Evolutionary conservation across 306 rosid species (phyloP).

Genomic region (Prunus davidiana): DNA sequence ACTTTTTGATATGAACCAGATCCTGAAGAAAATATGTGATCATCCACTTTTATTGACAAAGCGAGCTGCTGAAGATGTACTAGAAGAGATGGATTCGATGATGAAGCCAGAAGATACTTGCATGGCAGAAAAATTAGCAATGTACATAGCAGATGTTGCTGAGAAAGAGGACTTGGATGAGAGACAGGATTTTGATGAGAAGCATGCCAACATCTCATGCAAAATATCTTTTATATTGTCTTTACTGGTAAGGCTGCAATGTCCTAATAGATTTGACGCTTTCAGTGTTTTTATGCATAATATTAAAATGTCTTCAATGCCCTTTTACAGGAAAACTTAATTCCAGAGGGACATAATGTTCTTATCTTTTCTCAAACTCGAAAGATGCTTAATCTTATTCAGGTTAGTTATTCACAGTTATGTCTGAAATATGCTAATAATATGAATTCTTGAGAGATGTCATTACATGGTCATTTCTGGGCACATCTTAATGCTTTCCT

Average conservation of each 20-base stretch:
- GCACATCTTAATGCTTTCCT: background rate
- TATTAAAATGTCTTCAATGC: conserved; percentile 5
- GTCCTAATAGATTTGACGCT: background rate
- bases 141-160: conserved; percentile 72
- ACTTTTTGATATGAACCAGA: conserved; percentile 41
- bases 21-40: conserved; percentile 87
- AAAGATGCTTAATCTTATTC: conserved; percentile 93
- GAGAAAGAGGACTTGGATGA: conserved; percentile 60
- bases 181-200: conserved; percentile 50
- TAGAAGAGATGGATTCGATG: conserved; percentile 83
- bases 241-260: conserved; percentile 55
- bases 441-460: background rate
- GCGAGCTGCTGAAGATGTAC: conserved; percentile 89
- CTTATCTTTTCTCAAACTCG: conserved; percentile 94
- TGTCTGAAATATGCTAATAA: background rate
- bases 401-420: conserved; percentile 44
- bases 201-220: conserved; percentile 65
- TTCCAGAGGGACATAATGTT: conserved; percentile 77
- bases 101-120: conserved; percentile 62
- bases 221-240: conserved; percentile 79
- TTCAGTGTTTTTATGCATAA: conserved; percentile 3
- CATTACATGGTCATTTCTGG: background rate
- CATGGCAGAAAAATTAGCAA: conserved; percentile 71
- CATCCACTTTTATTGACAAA: conserved; percentile 89
- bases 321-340: conserved; percentile 54